Evolutionary conservation across 202 grass and related monocot genomes (phyloP).

Genomic region (Musa balbisiana): DNA sequence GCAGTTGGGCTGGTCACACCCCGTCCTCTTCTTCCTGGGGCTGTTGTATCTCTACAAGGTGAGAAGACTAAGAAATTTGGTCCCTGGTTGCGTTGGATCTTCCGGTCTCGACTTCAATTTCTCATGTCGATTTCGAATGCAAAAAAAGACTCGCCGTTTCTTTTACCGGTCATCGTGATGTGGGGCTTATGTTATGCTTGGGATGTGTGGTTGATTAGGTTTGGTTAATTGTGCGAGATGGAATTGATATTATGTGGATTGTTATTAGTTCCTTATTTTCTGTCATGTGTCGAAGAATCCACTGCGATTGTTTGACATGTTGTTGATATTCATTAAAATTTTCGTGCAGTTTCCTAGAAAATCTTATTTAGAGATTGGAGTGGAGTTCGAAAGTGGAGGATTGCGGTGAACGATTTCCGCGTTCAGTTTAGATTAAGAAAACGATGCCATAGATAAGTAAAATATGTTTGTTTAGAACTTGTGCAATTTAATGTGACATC

Average conservation of each 20-base stretch:
- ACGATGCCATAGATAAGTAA: too few species aligned
- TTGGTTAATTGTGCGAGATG: not conserved
- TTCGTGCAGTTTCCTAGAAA: not conserved
- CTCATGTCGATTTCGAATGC: not conserved
- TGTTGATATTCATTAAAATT: not conserved
- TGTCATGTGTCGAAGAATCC: not conserved
- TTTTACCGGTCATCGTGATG: not conserved
- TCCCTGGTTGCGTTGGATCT: not conserved
- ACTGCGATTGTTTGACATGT: not conserved
- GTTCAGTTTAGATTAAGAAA: too few species aligned
- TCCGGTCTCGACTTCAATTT: not conserved
- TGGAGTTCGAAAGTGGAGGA: not conserved
- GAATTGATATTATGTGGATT: not conserved
- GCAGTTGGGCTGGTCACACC: conserved; percentile 13
- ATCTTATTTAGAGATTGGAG: not conserved
- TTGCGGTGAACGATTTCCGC: not conserved
- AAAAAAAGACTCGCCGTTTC: not conserved
- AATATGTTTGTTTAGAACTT: too few species aligned
- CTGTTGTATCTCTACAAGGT: conserved; percentile 23
- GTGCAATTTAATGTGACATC: not conserved
- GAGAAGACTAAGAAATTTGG: not conserved
- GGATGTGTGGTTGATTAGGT: not conserved
- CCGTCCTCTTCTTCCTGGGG: conserved; percentile 9
- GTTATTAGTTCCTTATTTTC: not conserved
- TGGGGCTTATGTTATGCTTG: too few species aligned